Base-by-base conservation (phyloP, 352 stramenopile genomes). In the Globisporangium recalcitrans region DNA sequence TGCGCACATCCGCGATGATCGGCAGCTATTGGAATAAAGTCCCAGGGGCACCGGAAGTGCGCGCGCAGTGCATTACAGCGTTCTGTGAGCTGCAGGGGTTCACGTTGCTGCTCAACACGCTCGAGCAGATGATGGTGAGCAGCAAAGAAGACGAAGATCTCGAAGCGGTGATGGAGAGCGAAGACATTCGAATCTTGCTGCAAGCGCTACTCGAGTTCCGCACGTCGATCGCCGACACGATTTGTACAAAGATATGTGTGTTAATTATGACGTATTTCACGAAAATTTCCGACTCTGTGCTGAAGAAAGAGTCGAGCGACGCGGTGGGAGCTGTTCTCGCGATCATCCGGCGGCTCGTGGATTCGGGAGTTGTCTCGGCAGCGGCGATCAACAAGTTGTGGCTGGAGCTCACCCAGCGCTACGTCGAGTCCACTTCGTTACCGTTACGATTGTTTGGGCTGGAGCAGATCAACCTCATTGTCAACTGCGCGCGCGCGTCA, bases 381-480 rank as follows among this genome's bases (percentile, higher is more conserved):
- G 70, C 77, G 31, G 65, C 72, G 1, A 82, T 94, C 54, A 92
- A 94, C 59, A 60, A 75, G 7, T 66, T 93, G 19, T 95, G 89
- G 87, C 82, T 96, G 21, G 75, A 91, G 26, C 73, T 95, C 42
- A 93, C 86, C 2, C 74, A 89, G 32, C 75, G 82, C 26, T 95
- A 93, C 58, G 80, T 99, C 13, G 88, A 95, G 26, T 98, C 90
- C 29, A 83, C 90, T 27, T 98, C 87, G 13, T 70, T 98, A 21
- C 94, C 95, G 5, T 66, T 98, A 14, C 92, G 94, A 38, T 76
- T 99, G 9, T 98, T 98, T 65, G 96, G 93, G 7, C 92, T 97
- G 73, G 93, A 98, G 58, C 87, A 98, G 69, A 84, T 99, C 38
- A 91, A 86, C 63, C 85, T 97, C 46, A 84, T 99, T 26, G 90